Evolutionary conservation across 2,329 filamentous ascomycete genomes (phyloP), one percentile per base, ranked within the genome.

Genomic region (Diaporthe vaccinii): DNA sequence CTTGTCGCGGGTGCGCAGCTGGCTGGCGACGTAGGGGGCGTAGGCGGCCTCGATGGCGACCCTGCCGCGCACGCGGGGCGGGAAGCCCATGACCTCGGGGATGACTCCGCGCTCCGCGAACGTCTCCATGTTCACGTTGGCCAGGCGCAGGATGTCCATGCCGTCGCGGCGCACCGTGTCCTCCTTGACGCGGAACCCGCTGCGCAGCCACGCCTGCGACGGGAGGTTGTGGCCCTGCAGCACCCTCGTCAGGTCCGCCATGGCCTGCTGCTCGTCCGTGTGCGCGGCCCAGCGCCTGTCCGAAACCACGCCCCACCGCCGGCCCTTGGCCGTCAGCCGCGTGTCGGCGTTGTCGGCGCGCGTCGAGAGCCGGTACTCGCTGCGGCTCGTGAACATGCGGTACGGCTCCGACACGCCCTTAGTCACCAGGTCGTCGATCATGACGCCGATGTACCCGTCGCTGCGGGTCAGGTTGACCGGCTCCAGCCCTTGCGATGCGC

Each of bases 331-430:
- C 0, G 97, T 98, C 41, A 99, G 91, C 3, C 97, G 92, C 7
- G 93, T 84, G 84, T 99, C 97, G 49, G 97, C 97, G 82, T 99
- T 99, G 86, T 99, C 97, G 61, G 97, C 93, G 77, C 97, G 93
- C 3, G 95, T 92, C 58, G 93, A 95, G 90, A 99, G 96, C 77
- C 97, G 94, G 84, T 97, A 99, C 85, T 99, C 97, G 85, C 94
- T 98, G 78, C 97, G 92, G 8, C 94, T 94, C 2, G 97, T 99
- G 86, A 99, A 99, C 96, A 99, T 98, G 78, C 97, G 92, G 84
- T 99, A 99, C 1, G 97, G 97, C 82, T 99, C 97, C 3, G 94
- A 96, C 41, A 99, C 97, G 65, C 97, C 97, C 84, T 98, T 98
- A 31, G 96, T 98, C 81, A 98, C 93, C 51, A 99, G 91, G 82